Conservation (phyloP, 441 rosid genomes). For the Corymbia citriodora region DNA sequence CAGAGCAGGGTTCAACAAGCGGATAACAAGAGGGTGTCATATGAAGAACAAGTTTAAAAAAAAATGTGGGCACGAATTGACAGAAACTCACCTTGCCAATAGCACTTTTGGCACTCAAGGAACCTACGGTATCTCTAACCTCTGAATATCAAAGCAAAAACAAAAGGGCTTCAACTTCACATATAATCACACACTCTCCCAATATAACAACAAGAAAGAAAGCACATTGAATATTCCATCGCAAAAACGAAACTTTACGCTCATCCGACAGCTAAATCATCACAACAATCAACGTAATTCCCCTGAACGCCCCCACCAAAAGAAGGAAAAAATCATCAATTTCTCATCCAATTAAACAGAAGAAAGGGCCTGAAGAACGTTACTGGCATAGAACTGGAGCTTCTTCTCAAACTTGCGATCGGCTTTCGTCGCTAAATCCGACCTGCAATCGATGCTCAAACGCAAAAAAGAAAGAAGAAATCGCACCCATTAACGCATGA, state of each 20-base stretch:
- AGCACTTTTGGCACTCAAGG: slow-evolving; percentile 52
- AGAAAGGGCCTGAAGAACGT: slow-evolving; percentile 9
- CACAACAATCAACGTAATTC: background rate
- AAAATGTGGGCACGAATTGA: background rate
- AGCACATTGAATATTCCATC: background rate
- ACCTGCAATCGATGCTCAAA: slow-evolving; percentile 17
- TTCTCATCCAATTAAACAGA: background rate
- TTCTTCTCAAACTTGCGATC: slow-evolving; percentile 63
- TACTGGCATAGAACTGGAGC: slow-evolving; percentile 65
- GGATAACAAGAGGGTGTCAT: background rate
- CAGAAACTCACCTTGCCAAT: slow-evolving; percentile 42
- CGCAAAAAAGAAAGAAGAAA: background rate
- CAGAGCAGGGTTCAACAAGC: background rate
- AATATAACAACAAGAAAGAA: background rate
- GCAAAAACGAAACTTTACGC: background rate
- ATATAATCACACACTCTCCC: background rate
- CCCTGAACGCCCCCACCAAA: background rate
- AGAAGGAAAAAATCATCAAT: background rate
- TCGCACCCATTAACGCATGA: background rate
- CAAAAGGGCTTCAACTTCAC: background rate
- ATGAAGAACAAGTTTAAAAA: background rate
- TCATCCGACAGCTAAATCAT: background rate
- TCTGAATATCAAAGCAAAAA: slow-evolving; percentile 19
- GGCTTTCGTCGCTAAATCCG: slow-evolving; percentile 37
- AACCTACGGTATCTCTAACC: slow-evolving; percentile 62